Evolutionary conservation across 2,329 filamentous ascomycete genomes (phyloP).

Genomic region (Neoarthrinium moseri): DNA sequence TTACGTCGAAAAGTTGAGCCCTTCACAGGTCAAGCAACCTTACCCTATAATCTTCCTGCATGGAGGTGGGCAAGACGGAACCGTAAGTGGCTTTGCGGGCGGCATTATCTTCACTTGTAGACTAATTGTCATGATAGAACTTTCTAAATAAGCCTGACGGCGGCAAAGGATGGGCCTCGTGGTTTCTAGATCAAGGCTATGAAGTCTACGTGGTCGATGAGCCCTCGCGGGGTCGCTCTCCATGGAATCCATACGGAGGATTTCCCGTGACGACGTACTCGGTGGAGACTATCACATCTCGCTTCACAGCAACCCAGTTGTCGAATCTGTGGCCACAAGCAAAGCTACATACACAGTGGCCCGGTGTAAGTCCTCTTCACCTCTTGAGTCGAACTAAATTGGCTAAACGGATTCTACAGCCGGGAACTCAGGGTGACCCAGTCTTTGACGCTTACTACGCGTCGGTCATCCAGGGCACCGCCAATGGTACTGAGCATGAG

Average conservation of each 20-base stretch:
- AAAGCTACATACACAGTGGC: slow-evolving; percentile 14
- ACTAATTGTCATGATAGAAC: slow-evolving; percentile 16
- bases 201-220: slow-evolving; percentile 31
- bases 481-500: slow-evolving; percentile 10
- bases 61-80: slow-evolving; percentile 22
- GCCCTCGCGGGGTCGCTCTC: slow-evolving; percentile 28
- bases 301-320: slow-evolving; percentile 8
- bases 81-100: slow-evolving; percentile 7
- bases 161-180: slow-evolving; percentile 29
- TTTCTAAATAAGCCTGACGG: slow-evolving; percentile 32
- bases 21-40: not conserved
- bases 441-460: slow-evolving; percentile 13
- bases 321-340: slow-evolving; percentile 11
- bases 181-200: slow-evolving; percentile 28
- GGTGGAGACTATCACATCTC: slow-evolving; percentile 2
- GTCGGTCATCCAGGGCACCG: slow-evolving; percentile 7
- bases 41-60: slow-evolving; percentile 26
- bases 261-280: slow-evolving; percentile 3
- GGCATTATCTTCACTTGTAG: slow-evolving; percentile 20
- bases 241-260: slow-evolving; percentile 19
- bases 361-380: slow-evolving; percentile 5
- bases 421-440: slow-evolving; percentile 8
- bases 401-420: not conserved
- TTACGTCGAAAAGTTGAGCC: slow-evolving; percentile 9
- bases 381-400: not conserved